Conservation (phyloP, 495 filamentous ascomycete genomes). For the Hypoxylon lienhwacheense region DNA sequence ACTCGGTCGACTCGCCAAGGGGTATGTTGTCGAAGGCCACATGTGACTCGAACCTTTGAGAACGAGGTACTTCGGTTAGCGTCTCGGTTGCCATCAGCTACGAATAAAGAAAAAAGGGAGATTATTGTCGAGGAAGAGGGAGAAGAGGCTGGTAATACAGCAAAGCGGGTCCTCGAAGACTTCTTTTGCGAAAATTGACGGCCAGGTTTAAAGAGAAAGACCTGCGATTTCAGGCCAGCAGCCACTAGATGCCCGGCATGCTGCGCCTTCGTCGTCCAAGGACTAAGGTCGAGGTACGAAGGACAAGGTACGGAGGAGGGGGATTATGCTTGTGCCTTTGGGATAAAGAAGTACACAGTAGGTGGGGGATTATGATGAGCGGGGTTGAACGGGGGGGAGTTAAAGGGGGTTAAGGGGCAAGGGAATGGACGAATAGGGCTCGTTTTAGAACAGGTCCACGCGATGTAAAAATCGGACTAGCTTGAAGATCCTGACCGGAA, state of each 20-base stretch:
- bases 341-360: neutral
- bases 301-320: conserved; percentile 22
- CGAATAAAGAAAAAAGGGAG: conserved; percentile 1
- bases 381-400: conserved; percentile 27
- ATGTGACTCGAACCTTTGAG: conserved; percentile 59
- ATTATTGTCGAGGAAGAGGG: too few relatives aligned
- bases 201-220: neutral
- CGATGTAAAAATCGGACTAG: conserved; percentile 33
- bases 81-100: conserved; percentile 44
- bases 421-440: conserved; percentile 30
- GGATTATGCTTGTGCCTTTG: conserved; percentile 3
- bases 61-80: conserved; percentile 44
- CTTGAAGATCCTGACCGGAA: conserved; percentile 28
- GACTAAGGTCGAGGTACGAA: conserved; percentile 16
- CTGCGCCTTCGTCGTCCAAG: conserved; percentile 20
- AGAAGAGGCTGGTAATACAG: conserved; percentile 9
- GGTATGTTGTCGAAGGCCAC: conserved; percentile 96
- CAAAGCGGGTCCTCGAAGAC: conserved; percentile 7
- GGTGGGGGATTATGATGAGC: conserved; percentile 31
- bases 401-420: too few relatives aligned
- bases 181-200: conserved; percentile 25
- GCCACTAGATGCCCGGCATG: conserved; percentile 26
- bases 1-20: conserved; percentile 62
- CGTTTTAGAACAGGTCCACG: conserved; percentile 24
- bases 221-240: conserved; percentile 10